Base-by-base conservation (phyloP, 2,329 filamentous ascomycete genomes). In the Epichloe sp. region DNA sequence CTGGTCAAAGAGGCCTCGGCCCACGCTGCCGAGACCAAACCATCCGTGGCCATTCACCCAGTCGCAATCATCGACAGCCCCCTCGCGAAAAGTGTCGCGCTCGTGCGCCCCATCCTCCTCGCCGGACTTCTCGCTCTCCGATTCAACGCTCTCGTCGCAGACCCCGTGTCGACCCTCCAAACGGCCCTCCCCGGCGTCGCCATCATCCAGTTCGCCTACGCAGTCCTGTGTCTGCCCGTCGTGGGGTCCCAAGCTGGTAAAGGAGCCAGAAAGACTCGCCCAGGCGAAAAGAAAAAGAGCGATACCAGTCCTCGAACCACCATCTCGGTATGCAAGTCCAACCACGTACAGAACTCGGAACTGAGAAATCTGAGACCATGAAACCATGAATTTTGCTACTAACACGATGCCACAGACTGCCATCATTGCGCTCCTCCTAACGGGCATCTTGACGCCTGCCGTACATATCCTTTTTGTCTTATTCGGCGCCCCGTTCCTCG, bases 401-500 rank as follows among this genome's bases (percentile, higher is more conserved):
- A 11, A 31, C 31, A 4, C 31, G 4, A 31, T 6, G 12, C 19
- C 14, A 15, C 47, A 77, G 75, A 68, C 71, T 17, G 65, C 71
- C 14, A 58, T 73, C 51, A 65, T 77, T 47, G 72, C 72, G 5
- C 62, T 75, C 38, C 56, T 74, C 19, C 62, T 95, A 76, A 82
- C 87, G 2, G 76, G 80, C 2, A 75, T 93, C 57, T 73, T 90
- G 52, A 83, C 86, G 7, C 77, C 91, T 35, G 65, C 65, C 31
- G 59, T 83, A 21, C 74, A 83, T 64, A 64, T 80, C 43, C 69
- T 82, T 38, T 94, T 94, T 60, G 75, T 97, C 61, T 85, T 97
- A 58, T 94, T 96, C 68, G 93, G 93, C 62, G 93, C 91, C 7
- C 93, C 93, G 0, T 74, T 95, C 49, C 86, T 91, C 35, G 88